These are phyloP conservation scores for Apiotrichum sp. DNA, from an alignment of 1,284 basidiomycete species.

Conservation along the genomic window DNA sequence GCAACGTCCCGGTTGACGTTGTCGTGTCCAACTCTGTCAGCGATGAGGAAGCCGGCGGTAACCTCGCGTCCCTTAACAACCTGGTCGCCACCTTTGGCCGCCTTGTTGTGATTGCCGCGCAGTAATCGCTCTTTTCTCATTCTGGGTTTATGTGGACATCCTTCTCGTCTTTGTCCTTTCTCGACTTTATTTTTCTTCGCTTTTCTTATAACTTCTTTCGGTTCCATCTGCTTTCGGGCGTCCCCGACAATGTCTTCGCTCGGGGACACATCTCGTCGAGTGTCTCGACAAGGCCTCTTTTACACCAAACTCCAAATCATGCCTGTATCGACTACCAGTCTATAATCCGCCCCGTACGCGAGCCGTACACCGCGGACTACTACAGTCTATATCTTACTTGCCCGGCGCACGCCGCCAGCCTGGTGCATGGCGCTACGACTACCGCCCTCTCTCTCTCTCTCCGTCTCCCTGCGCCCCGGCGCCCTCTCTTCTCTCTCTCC, in stretches of 20 bases:
- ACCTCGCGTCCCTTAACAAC: conserved; percentile 33
- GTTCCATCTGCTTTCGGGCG: neutral
- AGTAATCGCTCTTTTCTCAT: neutral
- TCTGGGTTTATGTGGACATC: neutral
- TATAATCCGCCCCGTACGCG: conserved; percentile 6
- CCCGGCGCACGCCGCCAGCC: neutral
- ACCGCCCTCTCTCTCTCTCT: neutral
- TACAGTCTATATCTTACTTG: neutral
- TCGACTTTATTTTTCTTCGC: neutral
- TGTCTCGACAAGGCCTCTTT: too few relatives aligned
- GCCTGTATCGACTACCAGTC: conserved; percentile 8
- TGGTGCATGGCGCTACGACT: neutral
- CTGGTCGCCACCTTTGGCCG: conserved; percentile 34
- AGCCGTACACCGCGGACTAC: neutral
- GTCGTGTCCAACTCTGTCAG: conserved; percentile 1
- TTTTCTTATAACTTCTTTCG: neutral
- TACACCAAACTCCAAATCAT: neutral
- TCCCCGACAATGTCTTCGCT: neutral
- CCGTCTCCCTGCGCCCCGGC: too few relatives aligned
- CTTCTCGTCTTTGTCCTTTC: neutral
- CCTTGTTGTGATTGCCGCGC: conserved; percentile 34
- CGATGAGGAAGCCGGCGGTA: conserved; percentile 14
- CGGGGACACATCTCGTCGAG: neutral
- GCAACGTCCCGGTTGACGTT: conserved; percentile 1
- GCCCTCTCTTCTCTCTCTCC: neutral